A percentile compares a stretch with the other conserved stretches of the same genome.
Evolutionary conservation across 176 grass and related monocot species (phyloP).

Genomic region (Metroxylon sagu): DNA sequence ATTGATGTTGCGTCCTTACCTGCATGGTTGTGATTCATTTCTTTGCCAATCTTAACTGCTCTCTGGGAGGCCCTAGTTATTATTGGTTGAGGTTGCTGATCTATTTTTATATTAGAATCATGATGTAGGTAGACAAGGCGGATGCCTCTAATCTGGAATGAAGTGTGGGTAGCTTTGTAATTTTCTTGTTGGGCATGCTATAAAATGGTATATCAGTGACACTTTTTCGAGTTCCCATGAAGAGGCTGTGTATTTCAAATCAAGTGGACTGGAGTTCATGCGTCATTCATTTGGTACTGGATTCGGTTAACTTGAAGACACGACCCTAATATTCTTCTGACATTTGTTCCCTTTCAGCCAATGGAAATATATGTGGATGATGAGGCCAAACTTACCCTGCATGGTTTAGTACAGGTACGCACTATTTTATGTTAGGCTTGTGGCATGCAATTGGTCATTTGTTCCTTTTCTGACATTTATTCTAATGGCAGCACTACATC

Average conservation of each 20-base stretch:
- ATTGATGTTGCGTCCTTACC: no score
- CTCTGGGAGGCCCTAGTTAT: neutral
- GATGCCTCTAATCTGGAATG: slow-evolving; percentile 10
- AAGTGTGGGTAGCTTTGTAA: slow-evolving; percentile 26
- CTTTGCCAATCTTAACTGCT: no score
- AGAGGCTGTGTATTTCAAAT: slow-evolving; percentile 14
- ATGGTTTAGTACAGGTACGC: slow-evolving; percentile 91
- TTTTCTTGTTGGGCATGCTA: slow-evolving; percentile 1
- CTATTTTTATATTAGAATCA: no score
- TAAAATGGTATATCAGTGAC: neutral
- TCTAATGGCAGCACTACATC: slow-evolving; percentile 67
- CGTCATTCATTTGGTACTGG: slow-evolving; percentile 50
- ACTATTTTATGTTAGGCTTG: neutral
- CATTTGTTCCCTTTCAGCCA: slow-evolving; percentile 91
- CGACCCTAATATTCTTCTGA: slow-evolving; percentile 66
- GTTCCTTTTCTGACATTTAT: neutral
- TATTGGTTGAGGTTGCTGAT: slow-evolving; percentile 4
- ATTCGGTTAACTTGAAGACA: slow-evolving; percentile 45
- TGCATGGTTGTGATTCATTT: no score
- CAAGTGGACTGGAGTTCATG: slow-evolving; percentile 24
- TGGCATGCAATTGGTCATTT: neutral
- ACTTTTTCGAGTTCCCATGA: slow-evolving; percentile 13
- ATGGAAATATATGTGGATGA: slow-evolving; percentile 99
- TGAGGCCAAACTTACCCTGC: slow-evolving; percentile 96
- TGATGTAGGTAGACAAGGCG: neutral